Percentiles rank a stretch among this genome's conserved stretches.
Conservation (phyloP, 768 basidiomycete genomes). For the Lyophyllum shimeji region DNA sequence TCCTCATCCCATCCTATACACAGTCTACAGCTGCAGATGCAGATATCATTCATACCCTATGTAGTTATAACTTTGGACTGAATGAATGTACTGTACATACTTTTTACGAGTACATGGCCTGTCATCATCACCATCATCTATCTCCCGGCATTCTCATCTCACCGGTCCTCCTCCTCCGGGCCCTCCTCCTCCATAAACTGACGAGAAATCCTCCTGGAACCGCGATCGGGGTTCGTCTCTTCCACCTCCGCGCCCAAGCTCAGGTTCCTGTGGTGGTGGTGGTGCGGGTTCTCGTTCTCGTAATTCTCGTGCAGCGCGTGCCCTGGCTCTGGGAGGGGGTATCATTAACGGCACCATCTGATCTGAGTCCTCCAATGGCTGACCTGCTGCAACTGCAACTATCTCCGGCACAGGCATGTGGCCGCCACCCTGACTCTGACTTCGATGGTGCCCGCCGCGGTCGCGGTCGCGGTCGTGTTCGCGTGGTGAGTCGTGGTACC, state of each 20-base stretch:
- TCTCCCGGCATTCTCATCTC: neutral
- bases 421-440: constrained; percentile 12
- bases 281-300: no score
- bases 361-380: constrained; percentile 23
- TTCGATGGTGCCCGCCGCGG: neutral
- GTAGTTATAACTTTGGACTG: no score
- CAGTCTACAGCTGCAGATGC: neutral
- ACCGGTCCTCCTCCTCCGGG: constrained; percentile 2
- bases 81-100: no score
- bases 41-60: neutral
- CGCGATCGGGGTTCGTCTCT: constrained; percentile 19
- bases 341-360: constrained; percentile 26
- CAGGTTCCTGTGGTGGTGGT: no score
- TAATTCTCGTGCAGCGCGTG: no score
- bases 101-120: no score
- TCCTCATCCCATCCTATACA: neutral
- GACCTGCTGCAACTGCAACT: constrained; percentile 14
- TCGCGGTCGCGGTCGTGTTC: neutral
- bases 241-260: no score
- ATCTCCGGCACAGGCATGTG: constrained; percentile 10
- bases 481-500: no score
- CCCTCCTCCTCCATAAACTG: constrained; percentile 17
- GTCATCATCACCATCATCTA: no score
- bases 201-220: constrained; percentile 24
- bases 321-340: constrained; percentile 24